Percentiles rank a stretch among this genome's conserved stretches.
phyloP scores from a whole-genome alignment of 2,329 filamentous ascomycete genomes.

The Fusarium sp. region DNA sequence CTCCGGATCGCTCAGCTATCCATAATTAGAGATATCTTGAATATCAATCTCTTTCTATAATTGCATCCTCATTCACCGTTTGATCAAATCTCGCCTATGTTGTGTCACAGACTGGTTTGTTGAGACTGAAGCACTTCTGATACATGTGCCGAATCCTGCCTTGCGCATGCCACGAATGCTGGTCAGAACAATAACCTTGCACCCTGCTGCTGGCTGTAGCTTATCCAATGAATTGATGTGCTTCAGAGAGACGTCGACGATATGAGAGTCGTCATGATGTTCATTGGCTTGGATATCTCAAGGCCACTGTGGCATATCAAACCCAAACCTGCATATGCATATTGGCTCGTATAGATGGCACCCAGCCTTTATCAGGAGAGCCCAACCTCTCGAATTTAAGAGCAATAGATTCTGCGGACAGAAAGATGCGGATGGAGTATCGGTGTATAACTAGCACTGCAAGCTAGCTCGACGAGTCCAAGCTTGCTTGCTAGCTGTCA shows the following conservation, averaged over 20 bases:
- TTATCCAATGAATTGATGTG: neutral
- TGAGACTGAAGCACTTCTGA: slow-evolving; percentile 13
- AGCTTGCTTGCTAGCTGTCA: slow-evolving; percentile 23
- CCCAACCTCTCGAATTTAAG: neutral
- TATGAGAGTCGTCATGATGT: neutral
- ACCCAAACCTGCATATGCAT: slow-evolving; percentile 1
- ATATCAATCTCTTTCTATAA: slow-evolving; percentile 3
- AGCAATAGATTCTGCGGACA: neutral
- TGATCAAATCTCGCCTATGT: slow-evolving; percentile 48
- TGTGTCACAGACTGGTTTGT: slow-evolving; percentile 1
- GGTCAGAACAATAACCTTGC: neutral
- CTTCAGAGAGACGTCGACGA: neutral
- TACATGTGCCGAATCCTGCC: neutral
- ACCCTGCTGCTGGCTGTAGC: neutral
- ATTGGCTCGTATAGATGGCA: neutral
- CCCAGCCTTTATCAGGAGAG: neutral
- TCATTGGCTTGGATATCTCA: neutral
- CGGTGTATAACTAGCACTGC: neutral
- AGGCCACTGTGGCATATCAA: neutral
- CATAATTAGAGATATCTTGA: slow-evolving; percentile 34
- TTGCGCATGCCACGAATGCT: neutral
- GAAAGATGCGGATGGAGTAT: neutral
- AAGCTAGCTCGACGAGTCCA: neutral
- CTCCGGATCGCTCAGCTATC: slow-evolving; percentile 38
- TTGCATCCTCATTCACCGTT: slow-evolving; percentile 33